Evolutionary conservation across 257 asterid genomes (phyloP).

Genomic region (Gynochthodes officinalis): DNA sequence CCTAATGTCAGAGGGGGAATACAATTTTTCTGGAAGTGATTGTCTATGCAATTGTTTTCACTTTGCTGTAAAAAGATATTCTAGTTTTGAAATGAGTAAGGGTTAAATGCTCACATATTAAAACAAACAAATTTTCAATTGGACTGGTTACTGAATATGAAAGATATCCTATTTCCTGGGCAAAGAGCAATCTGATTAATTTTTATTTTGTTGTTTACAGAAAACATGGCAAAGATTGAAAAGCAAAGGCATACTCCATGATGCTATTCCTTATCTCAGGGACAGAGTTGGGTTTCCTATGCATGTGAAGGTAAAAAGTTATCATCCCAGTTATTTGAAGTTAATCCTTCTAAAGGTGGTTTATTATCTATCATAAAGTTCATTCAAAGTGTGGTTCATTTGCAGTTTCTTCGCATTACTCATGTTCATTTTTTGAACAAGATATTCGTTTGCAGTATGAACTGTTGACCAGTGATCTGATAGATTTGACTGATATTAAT

Average conservation of each 20-base stretch:
- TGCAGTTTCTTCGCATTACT: neutral
- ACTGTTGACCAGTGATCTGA: neutral
- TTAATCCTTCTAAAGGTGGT: neutral
- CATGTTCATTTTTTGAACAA: neutral
- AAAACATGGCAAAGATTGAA: constrained; percentile 90
- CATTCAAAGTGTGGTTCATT: neutral
- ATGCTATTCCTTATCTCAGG: constrained; percentile 67
- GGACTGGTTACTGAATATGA: neutral
- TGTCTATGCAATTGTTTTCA: neutral
- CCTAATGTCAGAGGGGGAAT: neutral
- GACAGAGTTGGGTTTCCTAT: constrained; percentile 69
- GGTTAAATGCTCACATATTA: neutral
- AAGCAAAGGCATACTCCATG: constrained; percentile 65
- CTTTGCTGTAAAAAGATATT: neutral
- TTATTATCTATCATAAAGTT: neutral
- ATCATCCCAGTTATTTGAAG: neutral
- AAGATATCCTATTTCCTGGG: neutral
- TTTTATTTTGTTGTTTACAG: constrained; percentile 32
- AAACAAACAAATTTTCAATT: neutral
- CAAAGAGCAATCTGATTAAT: neutral
- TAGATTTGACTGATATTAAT: neutral
- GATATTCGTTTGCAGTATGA: neutral
- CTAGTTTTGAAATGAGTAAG: neutral
- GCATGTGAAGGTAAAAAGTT: constrained; percentile 73
- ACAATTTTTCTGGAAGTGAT: neutral